phyloP scores from a whole-genome alignment of 768 basidiomycete genomes.

The Mycena rosella region DNA sequence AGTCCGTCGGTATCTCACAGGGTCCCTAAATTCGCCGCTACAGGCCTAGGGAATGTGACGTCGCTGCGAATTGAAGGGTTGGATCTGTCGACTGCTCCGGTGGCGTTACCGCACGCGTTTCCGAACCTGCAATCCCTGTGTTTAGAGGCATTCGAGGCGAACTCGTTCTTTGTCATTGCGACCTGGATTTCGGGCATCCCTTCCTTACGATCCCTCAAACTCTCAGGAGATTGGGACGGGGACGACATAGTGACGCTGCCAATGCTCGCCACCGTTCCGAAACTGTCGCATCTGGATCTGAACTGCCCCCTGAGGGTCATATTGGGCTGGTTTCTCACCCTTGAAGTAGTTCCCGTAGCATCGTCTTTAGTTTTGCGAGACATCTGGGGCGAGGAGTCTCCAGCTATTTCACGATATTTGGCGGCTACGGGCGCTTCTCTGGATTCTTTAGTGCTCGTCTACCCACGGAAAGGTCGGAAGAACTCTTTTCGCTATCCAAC shows the following conservation, averaged over 20 bases:
- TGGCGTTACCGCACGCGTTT: not conserved
- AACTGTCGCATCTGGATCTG: slow-evolving; percentile 11
- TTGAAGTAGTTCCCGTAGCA: not conserved
- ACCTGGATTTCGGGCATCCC: slow-evolving; percentile 1
- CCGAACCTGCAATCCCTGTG: slow-evolving; percentile 6
- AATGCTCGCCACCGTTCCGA: not conserved
- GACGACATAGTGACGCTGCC: not conserved
- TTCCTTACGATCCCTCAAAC: slow-evolving; percentile 1
- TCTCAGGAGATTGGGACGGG: slow-evolving; percentile 14
- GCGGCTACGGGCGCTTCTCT: not conserved
- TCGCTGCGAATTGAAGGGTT: slow-evolving; percentile 14
- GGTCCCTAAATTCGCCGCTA: slow-evolving; percentile 1
- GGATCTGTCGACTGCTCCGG: not conserved
- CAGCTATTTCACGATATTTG: not conserved
- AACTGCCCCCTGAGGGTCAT: slow-evolving; percentile 2
- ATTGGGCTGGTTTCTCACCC: slow-evolving; percentile 10
- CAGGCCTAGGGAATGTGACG: not conserved
- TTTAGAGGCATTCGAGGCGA: slow-evolving; percentile 7
- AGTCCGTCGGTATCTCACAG: not conserved
- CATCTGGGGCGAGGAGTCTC: slow-evolving; percentile 1
- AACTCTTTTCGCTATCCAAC: not conserved
- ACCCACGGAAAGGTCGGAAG: slow-evolving; percentile 14
- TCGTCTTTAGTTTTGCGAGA: slow-evolving; percentile 11
- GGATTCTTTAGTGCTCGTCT: not conserved
- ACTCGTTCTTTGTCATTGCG: not conserved